Evolutionary conservation across 331 rosid species (phyloP).

Genomic region (Arachis monticola): DNA sequence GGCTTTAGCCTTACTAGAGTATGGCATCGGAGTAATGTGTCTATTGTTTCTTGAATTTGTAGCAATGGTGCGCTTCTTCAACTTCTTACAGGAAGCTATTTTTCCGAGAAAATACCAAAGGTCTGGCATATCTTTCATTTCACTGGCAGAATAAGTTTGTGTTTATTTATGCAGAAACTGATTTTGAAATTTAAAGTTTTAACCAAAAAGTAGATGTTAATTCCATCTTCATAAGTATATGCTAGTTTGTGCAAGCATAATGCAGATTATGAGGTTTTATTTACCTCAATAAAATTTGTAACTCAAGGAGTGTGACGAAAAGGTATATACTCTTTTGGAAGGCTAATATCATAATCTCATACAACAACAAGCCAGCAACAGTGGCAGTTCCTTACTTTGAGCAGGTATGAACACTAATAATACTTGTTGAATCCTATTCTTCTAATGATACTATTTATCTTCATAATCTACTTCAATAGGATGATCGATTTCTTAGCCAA

Average conservation of each 20-base stretch:
- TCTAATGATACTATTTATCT: constrained; percentile 5
- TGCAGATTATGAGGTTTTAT: constrained; percentile 33
- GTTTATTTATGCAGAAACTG: constrained; percentile 7
- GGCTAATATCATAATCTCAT: constrained; percentile 92
- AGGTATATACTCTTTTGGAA: constrained; percentile 56
- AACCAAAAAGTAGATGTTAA: background rate
- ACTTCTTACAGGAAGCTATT: constrained; percentile 83
- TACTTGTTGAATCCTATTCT: constrained; percentile 15
- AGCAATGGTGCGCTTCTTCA: constrained; percentile 97
- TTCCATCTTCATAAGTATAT: background rate
- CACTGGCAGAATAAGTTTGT: constrained; percentile 3
- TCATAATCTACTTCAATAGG: constrained; percentile 18
- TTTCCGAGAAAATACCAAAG: constrained; percentile 82
- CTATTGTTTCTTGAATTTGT: constrained; percentile 36
- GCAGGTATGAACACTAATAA: constrained; percentile 61
- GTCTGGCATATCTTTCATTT: constrained; percentile 51
- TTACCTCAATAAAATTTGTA: constrained; percentile 36
- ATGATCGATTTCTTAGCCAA: constrained; percentile 8
- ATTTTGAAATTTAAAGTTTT: constrained; percentile 21
- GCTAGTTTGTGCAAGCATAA: constrained; percentile 34
- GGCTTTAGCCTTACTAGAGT: constrained; percentile 9
- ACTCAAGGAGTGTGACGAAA: constrained; percentile 57
- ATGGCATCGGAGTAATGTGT: constrained; percentile 23
- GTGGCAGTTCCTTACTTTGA: constrained; percentile 98
- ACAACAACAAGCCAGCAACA: constrained; percentile 93